These are phyloP conservation scores for Poa annua DNA, from an alignment of 176 grass and related monocot species.

Conservation along the genomic window DNA sequence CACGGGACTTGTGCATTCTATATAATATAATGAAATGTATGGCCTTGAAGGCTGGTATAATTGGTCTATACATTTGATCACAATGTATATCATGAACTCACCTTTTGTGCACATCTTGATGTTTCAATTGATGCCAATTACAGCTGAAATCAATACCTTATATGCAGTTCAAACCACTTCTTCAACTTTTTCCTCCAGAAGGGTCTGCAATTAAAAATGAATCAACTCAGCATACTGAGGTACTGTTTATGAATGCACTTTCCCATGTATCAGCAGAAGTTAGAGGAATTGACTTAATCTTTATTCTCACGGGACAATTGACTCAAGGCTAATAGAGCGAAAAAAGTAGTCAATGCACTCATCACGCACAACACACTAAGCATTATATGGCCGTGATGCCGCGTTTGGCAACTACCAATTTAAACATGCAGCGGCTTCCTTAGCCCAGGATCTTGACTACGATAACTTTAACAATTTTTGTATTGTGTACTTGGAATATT, in stretches of 20 bases:
- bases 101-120: constrained; percentile 7
- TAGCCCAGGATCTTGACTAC: background rate
- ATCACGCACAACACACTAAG: background rate
- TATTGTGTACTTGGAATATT: background rate
- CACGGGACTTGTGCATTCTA: background rate
- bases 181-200: constrained; percentile 51
- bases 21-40: constrained; percentile 8
- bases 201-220: constrained; percentile 39
- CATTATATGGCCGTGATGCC: background rate
- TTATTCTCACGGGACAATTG: background rate
- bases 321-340: background rate
- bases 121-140: constrained; percentile 24
- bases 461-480: background rate
- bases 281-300: background rate
- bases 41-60: background rate
- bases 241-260: constrained; percentile 42
- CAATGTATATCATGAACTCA: background rate
- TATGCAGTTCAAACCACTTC: constrained; percentile 57
- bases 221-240: constrained; percentile 47
- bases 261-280: constrained; percentile 33
- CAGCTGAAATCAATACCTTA: constrained; percentile 21
- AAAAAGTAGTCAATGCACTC: background rate
- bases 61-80: constrained; percentile 4
- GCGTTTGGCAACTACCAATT: background rate
- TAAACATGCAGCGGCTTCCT: background rate